Evolutionary conservation across 139 green algal genomes (phyloP).

Genomic region (Closterium sp.): DNA sequence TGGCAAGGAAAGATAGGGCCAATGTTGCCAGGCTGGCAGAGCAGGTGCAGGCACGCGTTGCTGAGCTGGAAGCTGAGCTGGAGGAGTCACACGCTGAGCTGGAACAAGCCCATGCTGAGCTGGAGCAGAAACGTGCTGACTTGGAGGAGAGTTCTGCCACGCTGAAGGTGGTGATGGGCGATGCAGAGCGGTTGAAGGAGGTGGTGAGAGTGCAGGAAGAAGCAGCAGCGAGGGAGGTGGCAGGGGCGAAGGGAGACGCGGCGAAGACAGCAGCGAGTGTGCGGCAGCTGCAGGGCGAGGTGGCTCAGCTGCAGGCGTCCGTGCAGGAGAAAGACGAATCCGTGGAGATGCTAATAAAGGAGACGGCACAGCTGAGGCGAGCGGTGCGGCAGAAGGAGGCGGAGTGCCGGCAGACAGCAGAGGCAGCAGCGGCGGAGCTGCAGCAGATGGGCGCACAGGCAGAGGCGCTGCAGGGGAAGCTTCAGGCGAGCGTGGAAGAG

Average conservation of each 20-base stretch:
- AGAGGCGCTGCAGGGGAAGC: neutral
- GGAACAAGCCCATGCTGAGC: neutral
- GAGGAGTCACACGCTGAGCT: neutral
- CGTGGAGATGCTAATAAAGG: neutral
- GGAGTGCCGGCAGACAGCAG: neutral
- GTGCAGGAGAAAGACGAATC: neutral
- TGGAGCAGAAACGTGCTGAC: neutral
- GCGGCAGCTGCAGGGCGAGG: neutral
- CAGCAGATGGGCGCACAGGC: neutral
- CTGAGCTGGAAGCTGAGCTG: neutral
- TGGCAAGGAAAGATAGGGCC: neutral
- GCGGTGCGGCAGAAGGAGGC: neutral
- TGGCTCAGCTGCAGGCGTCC: neutral
- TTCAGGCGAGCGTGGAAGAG: neutral
- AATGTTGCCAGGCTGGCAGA: neutral
- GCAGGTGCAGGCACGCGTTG: neutral
- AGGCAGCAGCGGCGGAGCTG: neutral
- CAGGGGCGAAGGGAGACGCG: neutral
- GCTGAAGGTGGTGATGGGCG: neutral
- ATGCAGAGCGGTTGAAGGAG: conserved; percentile 7
- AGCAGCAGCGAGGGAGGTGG: neutral
- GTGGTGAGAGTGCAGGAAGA: neutral
- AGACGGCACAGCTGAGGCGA: neutral
- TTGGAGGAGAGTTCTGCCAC: neutral
- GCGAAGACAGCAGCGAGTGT: neutral